These are phyloP conservation scores for Neurospora sp. DNA, from an alignment of 495 filamentous ascomycete species.

Conservation along the genomic window DNA sequence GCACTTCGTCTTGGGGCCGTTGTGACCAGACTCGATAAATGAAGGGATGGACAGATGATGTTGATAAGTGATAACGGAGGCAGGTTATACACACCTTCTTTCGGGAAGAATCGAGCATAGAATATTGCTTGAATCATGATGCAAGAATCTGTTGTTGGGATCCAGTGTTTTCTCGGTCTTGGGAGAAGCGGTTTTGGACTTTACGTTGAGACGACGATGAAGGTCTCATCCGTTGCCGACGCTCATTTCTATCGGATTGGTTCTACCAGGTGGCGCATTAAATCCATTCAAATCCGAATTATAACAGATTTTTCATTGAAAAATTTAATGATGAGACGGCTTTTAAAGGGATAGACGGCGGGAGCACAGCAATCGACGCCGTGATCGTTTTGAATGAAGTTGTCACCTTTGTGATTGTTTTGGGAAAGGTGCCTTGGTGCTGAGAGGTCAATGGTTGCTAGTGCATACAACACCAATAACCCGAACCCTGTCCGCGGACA, in stretches of 20 bases:
- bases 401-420: neutral
- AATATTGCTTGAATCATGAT: slow-evolving; percentile 90
- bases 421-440: neutral
- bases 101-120: slow-evolving; percentile 84
- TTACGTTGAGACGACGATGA: neutral
- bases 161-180: neutral
- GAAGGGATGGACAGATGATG: neutral
- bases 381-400: neutral
- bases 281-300: neutral
- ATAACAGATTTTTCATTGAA: neutral
- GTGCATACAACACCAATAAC: neutral
- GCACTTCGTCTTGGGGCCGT: neutral
- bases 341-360: neutral
- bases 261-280: neutral
- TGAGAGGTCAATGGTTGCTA: neutral
- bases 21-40: neutral
- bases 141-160: neutral
- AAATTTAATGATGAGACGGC: neutral
- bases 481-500: neutral
- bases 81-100: slow-evolving; percentile 53
- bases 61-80: neutral
- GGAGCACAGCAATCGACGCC: neutral
- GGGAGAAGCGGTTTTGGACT: neutral
- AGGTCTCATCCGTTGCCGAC: neutral
- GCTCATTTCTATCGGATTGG: neutral